Evolutionary conservation across 78 protist species (phyloP), one percentile per base, ranked within the genome.

Genomic region (Dictyostelium capitatum): DNA sequence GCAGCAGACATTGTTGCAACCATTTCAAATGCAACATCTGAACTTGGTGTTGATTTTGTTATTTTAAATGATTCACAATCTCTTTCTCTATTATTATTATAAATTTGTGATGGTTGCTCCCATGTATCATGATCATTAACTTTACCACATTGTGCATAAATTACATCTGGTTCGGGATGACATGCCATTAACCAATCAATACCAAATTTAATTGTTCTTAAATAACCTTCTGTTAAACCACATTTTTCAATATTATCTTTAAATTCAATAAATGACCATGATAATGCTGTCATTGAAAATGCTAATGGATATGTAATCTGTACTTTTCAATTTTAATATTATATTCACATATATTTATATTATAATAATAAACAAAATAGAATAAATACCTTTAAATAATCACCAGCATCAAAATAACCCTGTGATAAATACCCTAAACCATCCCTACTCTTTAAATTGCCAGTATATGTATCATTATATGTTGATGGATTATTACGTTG

Each of bases 11-110:
- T 51, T 17, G 92, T 73, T 41, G 92, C 92, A 23, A 73, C 15
- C 23, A 62, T 54, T 62, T 85, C 92, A 46, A 74, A 56, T 3
- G 82, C 83, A 17, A 85, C 47, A 4, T 85, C 92, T 47, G 83
- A 57, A 72, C 92, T 80, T 72, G 92, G 92, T 15, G 48, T 69
- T 25, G n/a, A 32, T 62, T 62, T 62, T 11, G 14, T 23, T 3
- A 37, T 2, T 37, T 37, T 37, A 37, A 37, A 37, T 37, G 43
- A 37, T 37, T 37, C 43, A 62, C 70, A 62, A 62, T 62, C 70
- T 25, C 70, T 62, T 62, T 5, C 54, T 32, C 57, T 56, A 23
- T 62, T 30, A 17, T 67, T 12, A 67, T 28, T 15, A 72, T 72
- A 43, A 1, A 32, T 43, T 43, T 43, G 5, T n/a, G 19, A 43